Evolutionary conservation across 2,329 filamentous ascomycete genomes (phyloP), one percentile per base, ranked within the genome.

Genomic region (Aspergillus japonicus): DNA sequence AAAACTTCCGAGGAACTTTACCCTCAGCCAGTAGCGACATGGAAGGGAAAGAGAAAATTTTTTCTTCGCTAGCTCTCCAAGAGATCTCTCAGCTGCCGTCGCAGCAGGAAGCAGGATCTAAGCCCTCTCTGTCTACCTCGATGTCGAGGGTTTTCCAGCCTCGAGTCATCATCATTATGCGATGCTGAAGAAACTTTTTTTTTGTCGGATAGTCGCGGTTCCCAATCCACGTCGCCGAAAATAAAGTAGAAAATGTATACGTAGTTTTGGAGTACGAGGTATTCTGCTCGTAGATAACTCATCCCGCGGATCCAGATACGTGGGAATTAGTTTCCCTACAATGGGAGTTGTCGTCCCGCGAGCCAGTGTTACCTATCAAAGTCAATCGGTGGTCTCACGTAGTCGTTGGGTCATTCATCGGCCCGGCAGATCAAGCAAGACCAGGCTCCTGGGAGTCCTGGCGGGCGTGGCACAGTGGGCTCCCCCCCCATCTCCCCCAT

Each of bases 391-490:
- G 42, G 21, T 53, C 19, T 24, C 35, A 53, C 35, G 51, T 47
- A 53, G 51, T 53, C 51, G 31, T 53, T 61, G 56, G 59, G 51
- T 62, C 59, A 53, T 52, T 52, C 42, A 49, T 60, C 62, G 62
- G 62, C 47, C 59, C 62, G 62, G 62, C 47, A 50, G 62, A 63
- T 63, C 62, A 61, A 50, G 44, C 48, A 16, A 44, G 26, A 29
- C 26, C 26, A 29, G 26, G 26, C 26, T 29, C 26, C 26, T 29
- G 26, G 26, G 26, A 29, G 5, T 29, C 26, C 26, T 29, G 26
- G 26, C 7, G 7, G 26, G 26, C 23, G 23, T 23, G 23, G 23
- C 23, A 23, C 23, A 23, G 23, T 23, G 14, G 35, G 14, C 14
- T 39, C 10, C 35, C 35, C 35, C 14, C 35, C 14, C n/a, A n/a